phyloP scores from a whole-genome alignment of 305 asterid genomes.

The Fraxinus sp. region DNA sequence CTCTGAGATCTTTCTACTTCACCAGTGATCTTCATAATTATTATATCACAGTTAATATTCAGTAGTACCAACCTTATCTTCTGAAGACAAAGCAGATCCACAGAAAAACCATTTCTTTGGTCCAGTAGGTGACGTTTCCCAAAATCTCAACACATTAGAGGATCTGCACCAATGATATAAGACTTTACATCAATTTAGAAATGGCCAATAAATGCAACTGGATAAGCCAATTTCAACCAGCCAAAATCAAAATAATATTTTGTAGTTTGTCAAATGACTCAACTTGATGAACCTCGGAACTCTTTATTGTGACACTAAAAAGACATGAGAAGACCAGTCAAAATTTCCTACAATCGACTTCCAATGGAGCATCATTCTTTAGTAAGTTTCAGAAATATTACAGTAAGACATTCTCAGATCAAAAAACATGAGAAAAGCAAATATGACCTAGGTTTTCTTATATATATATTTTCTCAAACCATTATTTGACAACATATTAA shows the following conservation, averaged over 20 bases:
- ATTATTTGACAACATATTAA: not conserved
- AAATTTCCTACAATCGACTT: not conserved
- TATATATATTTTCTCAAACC: not conserved
- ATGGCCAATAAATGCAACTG: not conserved
- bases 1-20: not conserved
- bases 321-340: not conserved
- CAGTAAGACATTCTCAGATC: not conserved
- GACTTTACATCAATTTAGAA: not conserved
- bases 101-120: slow-evolving; percentile 66
- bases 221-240: not conserved
- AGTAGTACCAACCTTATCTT: slow-evolving; percentile 64
- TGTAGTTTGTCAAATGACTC: not conserved
- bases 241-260: not conserved
- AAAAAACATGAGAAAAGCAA: not conserved
- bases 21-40: not conserved
- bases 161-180: slow-evolving; percentile 40
- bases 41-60: not conserved
- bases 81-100: slow-evolving; percentile 82
- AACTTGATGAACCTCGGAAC: not conserved
- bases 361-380: not conserved
- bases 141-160: slow-evolving; percentile 34
- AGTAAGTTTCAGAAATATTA: not conserved
- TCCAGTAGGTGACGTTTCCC: slow-evolving; percentile 45
- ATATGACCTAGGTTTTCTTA: not conserved
- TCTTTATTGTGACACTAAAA: not conserved